Conservation (phyloP, 495 filamentous ascomycete species). For the Aspergillus cavernicola region DNA sequence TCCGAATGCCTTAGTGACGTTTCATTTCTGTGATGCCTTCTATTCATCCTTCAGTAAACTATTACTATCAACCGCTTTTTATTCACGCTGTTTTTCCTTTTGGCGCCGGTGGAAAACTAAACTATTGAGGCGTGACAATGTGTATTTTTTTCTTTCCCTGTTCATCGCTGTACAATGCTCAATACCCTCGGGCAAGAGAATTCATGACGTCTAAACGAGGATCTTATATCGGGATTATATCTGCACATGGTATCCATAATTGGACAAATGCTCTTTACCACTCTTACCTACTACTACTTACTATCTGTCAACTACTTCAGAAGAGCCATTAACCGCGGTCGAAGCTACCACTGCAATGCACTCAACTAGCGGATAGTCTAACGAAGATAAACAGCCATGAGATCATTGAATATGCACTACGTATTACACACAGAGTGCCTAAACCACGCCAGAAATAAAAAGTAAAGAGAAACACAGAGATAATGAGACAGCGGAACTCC, state of each 20-base stretch:
- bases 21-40: constrained; percentile 30
- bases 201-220: constrained; percentile 25
- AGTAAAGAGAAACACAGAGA: constrained; percentile 9
- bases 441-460: constrained; percentile 13
- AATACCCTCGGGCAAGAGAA: constrained; percentile 41
- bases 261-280: background rate
- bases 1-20: constrained; percentile 22
- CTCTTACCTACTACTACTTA: too few relatives aligned
- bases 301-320: too few relatives aligned
- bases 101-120: constrained; percentile 28
- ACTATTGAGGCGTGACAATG: constrained; percentile 33
- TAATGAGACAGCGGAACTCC: constrained; percentile 10
- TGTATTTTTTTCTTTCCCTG: constrained; percentile 21
- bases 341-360: background rate
- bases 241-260: constrained; percentile 1
- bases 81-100: constrained; percentile 13
- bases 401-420: constrained; percentile 17
- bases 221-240: constrained; percentile 14
- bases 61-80: constrained; percentile 8
- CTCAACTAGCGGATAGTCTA: background rate
- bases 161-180: constrained; percentile 41
- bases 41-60: constrained; percentile 20
- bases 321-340: too few relatives aligned
- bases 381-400: constrained; percentile 14
- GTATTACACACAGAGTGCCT: constrained; percentile 15